These are phyloP conservation scores for Pythium phragmitis DNA, from an alignment of 352 stramenopile genomes.

Conservation along the genomic window DNA sequence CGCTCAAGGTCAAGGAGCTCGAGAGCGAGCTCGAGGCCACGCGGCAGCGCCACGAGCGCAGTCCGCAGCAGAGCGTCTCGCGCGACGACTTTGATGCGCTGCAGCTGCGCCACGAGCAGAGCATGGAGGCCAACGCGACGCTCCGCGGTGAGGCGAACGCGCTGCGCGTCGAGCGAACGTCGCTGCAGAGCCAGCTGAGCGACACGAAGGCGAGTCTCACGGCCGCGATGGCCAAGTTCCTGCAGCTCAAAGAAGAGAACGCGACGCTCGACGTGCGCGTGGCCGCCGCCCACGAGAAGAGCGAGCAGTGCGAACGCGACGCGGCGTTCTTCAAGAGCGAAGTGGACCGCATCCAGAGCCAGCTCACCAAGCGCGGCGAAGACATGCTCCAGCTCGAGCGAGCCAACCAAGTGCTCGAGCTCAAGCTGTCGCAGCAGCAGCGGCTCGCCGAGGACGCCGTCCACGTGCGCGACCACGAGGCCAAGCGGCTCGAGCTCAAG, in stretches of 20 bases:
- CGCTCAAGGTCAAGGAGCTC: conserved; percentile 34
- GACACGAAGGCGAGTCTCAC: conserved; percentile 37
- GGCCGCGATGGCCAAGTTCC: conserved; percentile 45
- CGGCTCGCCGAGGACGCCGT: conserved; percentile 23
- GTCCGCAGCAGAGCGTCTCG: conserved; percentile 18
- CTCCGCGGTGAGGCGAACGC: conserved; percentile 56
- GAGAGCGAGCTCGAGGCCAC: conserved; percentile 30
- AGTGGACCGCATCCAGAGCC: conserved; percentile 36
- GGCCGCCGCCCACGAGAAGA: conserved; percentile 31
- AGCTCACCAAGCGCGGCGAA: conserved; percentile 35
- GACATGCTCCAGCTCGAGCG: conserved; percentile 30
- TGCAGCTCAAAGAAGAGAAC: conserved; percentile 66
- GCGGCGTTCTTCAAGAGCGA: conserved; percentile 42
- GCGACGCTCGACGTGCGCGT: conserved; percentile 49
- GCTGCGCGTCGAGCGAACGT: conserved; percentile 43
- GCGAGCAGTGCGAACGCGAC: conserved; percentile 37
- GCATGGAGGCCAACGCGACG: conserved; percentile 39
- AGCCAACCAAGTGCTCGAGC: conserved; percentile 22
- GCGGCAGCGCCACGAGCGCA: conserved; percentile 12
- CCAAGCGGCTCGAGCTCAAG: conserved; percentile 24
- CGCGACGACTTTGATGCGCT: conserved; percentile 30
- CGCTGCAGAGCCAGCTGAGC: conserved; percentile 38
- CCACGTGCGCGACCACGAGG: conserved; percentile 25
- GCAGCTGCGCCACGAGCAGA: conserved; percentile 26
- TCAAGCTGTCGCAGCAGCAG: conserved; percentile 28